Conservation (phyloP, 345 rosid species). For the Brassica juncea region DNA sequence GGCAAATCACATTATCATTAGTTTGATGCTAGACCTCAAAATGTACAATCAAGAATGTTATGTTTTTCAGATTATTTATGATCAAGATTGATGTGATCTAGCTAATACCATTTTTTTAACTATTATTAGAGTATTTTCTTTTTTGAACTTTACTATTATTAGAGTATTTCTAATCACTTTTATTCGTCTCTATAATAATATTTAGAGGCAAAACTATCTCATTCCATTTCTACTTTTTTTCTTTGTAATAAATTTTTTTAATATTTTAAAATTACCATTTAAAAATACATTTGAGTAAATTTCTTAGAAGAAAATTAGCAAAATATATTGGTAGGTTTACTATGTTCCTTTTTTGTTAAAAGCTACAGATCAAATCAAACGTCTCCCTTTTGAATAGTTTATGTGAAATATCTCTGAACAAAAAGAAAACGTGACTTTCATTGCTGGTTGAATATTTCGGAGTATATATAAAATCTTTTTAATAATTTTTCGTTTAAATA, state of each 20-base stretch:
- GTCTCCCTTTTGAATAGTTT: background rate
- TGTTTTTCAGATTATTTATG: background rate
- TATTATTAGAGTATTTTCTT: background rate
- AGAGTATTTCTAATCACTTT: background rate
- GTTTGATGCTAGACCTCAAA: background rate
- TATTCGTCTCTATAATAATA: too few relatives aligned
- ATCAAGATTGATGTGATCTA: background rate
- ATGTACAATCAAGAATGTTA: background rate
- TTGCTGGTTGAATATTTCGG: background rate
- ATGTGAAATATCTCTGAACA: background rate
- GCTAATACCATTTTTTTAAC: background rate
- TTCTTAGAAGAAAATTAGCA: too few relatives aligned
- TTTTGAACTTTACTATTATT: background rate
- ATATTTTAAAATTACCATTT: too few relatives aligned
- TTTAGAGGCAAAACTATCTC: too few relatives aligned
- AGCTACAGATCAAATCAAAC: conserved; percentile 15
- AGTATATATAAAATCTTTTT: background rate
- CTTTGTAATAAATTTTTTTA: too few relatives aligned
- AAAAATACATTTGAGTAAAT: too few relatives aligned
- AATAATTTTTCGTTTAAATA: background rate
- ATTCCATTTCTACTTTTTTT: too few relatives aligned
- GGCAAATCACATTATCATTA: background rate
- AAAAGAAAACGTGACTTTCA: background rate
- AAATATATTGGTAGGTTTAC: background rate
- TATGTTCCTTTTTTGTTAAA: background rate